Base-by-base conservation (phyloP, 768 basidiomycete genomes). In the Tulasnella sp. region DNA sequence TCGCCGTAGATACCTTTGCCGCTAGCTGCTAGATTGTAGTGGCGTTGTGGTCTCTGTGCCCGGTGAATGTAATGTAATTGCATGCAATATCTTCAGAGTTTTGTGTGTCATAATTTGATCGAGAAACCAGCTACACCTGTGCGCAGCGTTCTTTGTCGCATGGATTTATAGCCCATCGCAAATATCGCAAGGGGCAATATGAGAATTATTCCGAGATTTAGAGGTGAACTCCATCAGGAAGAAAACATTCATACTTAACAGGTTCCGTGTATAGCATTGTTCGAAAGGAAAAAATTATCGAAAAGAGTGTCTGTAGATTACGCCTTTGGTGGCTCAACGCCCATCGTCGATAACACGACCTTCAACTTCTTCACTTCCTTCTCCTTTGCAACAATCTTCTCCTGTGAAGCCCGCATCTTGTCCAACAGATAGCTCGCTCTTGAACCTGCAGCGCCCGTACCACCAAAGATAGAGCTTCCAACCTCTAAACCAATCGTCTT, bases 371-470 rank as follows among this genome's bases (percentile, higher is more conserved):
- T 84, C 82, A 96, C 96, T 85, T 89, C 88, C 82, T 86, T 88
- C 83, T 95, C 95, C 83, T 95, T 82, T 40, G 80, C 82, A 80
- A 91, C 90, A 44, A 96, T 85, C 84, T 91, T 94, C 80, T 85
- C 85, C 82, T 91, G 88, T 3, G 91, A 90, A 40, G 86, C 87
- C 16, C 86, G 85, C 89, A 99, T 92, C 86, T 93, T 96, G 78
- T 88, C 88, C 81, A 91, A 83, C 74, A 98, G 83, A 83, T 91
- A 92, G 48, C 85, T 87, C 29, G 89, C 89, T 78, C 97, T 87
- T 78, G 87, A 86, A 42, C 85, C 86, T 61, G 90, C 87, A 0
- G 90, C 90, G 20, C 83, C 84, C 80, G 84, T 85, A 51, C 86
- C 85, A 83, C 87, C 87, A 81, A 85, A 86, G 74, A 85, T 84